Evolutionary conservation across 495 filamentous ascomycete genomes (phyloP).

Genomic region (Penicillium ucsense): DNA sequence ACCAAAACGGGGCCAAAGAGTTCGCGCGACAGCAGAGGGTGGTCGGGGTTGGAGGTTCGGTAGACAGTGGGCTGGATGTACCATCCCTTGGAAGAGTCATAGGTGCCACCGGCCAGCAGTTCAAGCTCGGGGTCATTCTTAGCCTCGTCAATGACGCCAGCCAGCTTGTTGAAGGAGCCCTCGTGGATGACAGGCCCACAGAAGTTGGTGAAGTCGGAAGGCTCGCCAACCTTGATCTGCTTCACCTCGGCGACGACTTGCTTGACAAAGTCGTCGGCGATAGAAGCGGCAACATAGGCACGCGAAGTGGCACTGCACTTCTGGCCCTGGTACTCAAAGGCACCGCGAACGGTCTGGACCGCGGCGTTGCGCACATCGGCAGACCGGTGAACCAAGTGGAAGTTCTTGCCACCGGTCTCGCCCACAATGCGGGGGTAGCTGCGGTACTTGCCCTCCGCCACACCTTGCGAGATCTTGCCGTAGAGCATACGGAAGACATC

Average conservation of each 20-base stretch:
- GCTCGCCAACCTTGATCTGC: conserved; percentile 56
- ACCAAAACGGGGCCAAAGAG: conserved; percentile 57
- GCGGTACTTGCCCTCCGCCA: conserved; percentile 61
- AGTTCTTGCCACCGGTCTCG: conserved; percentile 86
- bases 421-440: conserved; percentile 76
- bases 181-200: conserved; percentile 49
- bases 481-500: conserved; percentile 74
- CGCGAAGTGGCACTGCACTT: conserved; percentile 82
- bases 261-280: conserved; percentile 56
- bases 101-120: conserved; percentile 48
- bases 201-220: conserved; percentile 56
- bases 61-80: conserved; percentile 63
- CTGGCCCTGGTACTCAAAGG: conserved; percentile 81
- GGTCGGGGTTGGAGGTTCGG: conserved; percentile 52
- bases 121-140: conserved; percentile 54
- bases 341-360: conserved; percentile 68
- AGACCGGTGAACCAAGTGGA: conserved; percentile 67
- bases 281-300: conserved; percentile 59
- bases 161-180: conserved; percentile 43
- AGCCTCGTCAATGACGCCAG: conserved; percentile 49
- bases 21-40: conserved; percentile 51
- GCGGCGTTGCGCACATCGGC: conserved; percentile 69
- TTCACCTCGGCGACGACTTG: conserved; percentile 54
- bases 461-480: conserved; percentile 62
- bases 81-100: conserved; percentile 52